phyloP scores from a whole-genome alignment of 2,329 filamentous ascomycete species.

The Cytospora schulzeri region DNA sequence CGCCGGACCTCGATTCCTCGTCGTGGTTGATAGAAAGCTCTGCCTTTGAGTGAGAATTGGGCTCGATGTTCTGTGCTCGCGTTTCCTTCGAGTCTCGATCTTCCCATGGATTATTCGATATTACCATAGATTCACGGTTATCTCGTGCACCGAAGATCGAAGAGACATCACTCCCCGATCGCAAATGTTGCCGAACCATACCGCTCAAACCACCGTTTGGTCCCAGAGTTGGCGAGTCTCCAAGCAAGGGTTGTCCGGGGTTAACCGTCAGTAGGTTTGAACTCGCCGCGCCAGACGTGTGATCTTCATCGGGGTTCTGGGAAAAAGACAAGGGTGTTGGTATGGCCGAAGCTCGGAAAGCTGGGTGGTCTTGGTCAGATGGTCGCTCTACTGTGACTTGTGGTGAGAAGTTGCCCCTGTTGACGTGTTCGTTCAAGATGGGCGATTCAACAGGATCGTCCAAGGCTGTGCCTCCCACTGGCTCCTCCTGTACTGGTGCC shows the following conservation, averaged over 20 bases:
- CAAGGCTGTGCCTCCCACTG: conserved; percentile 44
- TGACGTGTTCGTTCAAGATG: conserved; percentile 28
- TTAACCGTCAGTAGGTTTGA: conserved; percentile 26
- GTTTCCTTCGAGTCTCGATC: conserved; percentile 2
- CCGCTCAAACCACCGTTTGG: conserved; percentile 72
- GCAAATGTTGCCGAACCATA: conserved; percentile 81
- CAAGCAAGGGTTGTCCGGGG: conserved; percentile 37
- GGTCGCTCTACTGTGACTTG: conserved; percentile 49
- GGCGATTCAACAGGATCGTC: conserved; percentile 44
- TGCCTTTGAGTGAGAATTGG: background rate
- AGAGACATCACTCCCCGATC: conserved; percentile 78
- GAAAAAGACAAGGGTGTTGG: conserved; percentile 46
- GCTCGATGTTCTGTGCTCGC: background rate
- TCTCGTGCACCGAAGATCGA: conserved; percentile 64
- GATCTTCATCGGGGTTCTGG: conserved; percentile 33
- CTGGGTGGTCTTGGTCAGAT: conserved; percentile 57
- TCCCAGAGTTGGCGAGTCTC: conserved; percentile 80
- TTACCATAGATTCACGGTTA: conserved; percentile 9
- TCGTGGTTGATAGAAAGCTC: background rate
- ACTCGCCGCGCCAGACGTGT: conserved; percentile 31
- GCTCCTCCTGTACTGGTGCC: conserved; percentile 39
- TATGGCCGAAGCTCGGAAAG: conserved; percentile 50
- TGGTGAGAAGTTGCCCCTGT: conserved; percentile 34
- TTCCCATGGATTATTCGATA: conserved; percentile 10
- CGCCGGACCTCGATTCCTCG: background rate